Evolutionary conservation across 164 flowering plant genomes (phyloP).

Genomic region (Magnolia changhungtana): DNA sequence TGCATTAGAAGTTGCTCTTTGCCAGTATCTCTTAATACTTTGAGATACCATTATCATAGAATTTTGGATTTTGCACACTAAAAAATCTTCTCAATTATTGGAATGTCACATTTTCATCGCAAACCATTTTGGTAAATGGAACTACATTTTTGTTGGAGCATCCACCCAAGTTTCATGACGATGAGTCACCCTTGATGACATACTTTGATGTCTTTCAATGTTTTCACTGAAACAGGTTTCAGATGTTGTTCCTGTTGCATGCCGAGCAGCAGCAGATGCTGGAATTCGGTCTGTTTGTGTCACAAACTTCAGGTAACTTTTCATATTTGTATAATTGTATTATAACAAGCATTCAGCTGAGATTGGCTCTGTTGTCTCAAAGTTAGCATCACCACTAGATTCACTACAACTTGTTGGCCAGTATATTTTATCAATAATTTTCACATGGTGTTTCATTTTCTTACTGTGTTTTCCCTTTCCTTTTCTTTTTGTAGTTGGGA

Average conservation of each 20-base stretch:
- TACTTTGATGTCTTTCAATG: not conserved
- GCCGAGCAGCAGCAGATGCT: constrained; percentile 99
- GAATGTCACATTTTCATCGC: not conserved
- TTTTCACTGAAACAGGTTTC: constrained; percentile 53
- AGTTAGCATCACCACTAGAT: not conserved
- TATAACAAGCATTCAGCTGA: not conserved
- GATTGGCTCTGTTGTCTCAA: not conserved
- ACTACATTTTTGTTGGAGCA: not conserved
- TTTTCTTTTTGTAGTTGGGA: constrained; percentile 71
- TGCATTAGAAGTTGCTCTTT: not conserved
- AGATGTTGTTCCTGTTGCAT: constrained; percentile 98
- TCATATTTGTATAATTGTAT: not conserved
- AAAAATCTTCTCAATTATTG: not conserved
- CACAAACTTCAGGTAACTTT: constrained; percentile 81
- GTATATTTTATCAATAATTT: not conserved
- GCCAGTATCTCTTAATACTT: not conserved
- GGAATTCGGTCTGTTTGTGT: constrained; percentile 97
- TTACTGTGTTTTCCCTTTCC: not conserved
- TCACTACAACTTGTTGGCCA: not conserved
- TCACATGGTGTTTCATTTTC: not conserved
- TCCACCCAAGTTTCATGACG: not conserved
- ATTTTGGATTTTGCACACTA: not conserved
- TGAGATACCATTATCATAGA: not conserved
- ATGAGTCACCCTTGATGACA: not conserved
- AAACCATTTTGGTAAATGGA: not conserved